Evolutionary conservation across 73 alveolate genomes (phyloP), one percentile per base, ranked within the genome.

Genomic region (Paraurostyla sp.): DNA sequence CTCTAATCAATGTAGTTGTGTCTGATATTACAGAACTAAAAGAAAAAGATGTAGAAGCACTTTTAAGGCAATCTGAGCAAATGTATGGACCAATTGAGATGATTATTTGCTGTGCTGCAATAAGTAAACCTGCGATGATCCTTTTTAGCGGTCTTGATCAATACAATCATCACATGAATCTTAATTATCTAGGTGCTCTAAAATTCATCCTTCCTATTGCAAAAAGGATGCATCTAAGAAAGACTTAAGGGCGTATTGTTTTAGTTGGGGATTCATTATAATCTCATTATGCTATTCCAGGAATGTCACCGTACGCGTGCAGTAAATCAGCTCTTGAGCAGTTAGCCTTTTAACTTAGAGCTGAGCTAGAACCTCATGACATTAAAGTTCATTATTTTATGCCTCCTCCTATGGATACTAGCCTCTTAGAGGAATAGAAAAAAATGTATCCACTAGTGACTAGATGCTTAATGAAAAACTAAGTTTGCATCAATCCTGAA

Each of bases 351-450:
- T 30, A 48, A 29, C 49, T 73, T n/a, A 73, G 29, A 45, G 87
- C 87, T 0, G 87, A 73, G 27, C 33, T 73, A 48, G 87, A 73
- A 43, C 87, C 87, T 11, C 87, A 73, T 73, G 87, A 73, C 20
- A 73, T 73, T 9, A 73, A 48, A 73, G 87, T 73, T 73, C 87
- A 73, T 30, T 73, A 73, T 30, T 73, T 73, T 50, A 20, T 73
- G 7, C 87, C 87, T 4, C 87, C 87, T 29, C 48, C 87, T 30
- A 73, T 73, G 87, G 73, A 45, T 11, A 73, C 87, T 6, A 43
- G 54, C 30, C 59, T 73, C 7, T 50, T 45, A 4, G 48, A 73
- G 30, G 71, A 45, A 27, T 50, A 73, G 42, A 73, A 73, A 50
- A 73, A 48, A 48, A 45, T 45, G 73, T 73, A 73, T 30, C 87